Conservation (phyloP, 2,329 filamentous ascomycete species). For the Venturia asperata region DNA sequence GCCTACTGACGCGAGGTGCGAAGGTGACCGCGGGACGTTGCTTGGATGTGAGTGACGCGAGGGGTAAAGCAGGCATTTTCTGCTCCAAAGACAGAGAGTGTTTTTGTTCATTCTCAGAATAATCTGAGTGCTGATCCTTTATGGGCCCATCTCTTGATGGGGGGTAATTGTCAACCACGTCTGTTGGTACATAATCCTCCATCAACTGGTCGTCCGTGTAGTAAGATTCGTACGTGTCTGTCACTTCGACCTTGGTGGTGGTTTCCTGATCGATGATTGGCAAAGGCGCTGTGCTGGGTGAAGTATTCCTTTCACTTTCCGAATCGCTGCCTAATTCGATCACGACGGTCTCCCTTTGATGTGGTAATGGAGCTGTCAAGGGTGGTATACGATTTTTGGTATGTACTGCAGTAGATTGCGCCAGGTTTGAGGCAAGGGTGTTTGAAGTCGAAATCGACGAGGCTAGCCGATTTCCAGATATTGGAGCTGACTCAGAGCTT, state of each 20-base stretch:
- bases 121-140: neutral
- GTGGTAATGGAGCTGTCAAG: neutral
- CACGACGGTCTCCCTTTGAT: neutral
- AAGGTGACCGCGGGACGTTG: slow-evolving; percentile 13
- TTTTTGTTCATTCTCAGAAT: neutral
- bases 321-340: neutral
- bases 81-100: neutral
- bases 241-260: neutral
- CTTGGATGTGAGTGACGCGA: neutral
- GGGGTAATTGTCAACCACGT: neutral
- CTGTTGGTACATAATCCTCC: neutral
- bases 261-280: neutral
- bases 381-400: neutral
- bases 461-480: neutral
- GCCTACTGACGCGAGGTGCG: slow-evolving; percentile 2
- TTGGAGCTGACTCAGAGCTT: neutral
- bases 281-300: neutral
- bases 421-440: neutral
- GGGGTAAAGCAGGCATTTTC: neutral
- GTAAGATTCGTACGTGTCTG: neutral
- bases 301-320: neutral
- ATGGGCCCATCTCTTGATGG: neutral
- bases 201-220: neutral
- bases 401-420: neutral
- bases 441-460: neutral